Conservation (phyloP, 208 protist genomes). For the Trypanosoma conorhini region DNA sequence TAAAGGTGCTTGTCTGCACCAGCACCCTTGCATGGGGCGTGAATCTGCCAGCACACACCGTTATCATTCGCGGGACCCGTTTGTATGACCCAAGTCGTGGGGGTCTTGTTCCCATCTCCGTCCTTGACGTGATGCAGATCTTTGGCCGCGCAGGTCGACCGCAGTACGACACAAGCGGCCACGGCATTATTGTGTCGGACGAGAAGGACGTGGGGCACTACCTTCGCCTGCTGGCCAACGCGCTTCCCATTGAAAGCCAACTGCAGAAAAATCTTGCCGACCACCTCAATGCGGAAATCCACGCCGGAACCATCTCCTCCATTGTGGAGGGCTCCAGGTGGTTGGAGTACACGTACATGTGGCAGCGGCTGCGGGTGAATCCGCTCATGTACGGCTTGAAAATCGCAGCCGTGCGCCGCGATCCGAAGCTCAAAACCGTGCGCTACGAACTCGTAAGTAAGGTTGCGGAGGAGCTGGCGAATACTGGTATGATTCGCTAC, state of each 20-base stretch:
- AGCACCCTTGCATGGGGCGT: slow-evolving; percentile 99
- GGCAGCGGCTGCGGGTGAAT: slow-evolving; percentile 97
- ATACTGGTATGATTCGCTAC: slow-evolving; percentile 96
- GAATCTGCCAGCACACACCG: slow-evolving; percentile 99
- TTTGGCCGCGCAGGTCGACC: slow-evolving; percentile 99
- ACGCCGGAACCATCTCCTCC: slow-evolving; percentile 97
- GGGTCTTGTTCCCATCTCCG: slow-evolving; percentile 95
- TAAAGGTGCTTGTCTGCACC: slow-evolving; percentile 97
- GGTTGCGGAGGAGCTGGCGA: slow-evolving; percentile 94
- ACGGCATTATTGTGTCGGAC: slow-evolving; percentile 98
- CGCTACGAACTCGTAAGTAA: slow-evolving; percentile 96
- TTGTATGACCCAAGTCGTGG: slow-evolving; percentile 96
- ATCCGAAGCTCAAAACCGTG: slow-evolving; percentile 88
- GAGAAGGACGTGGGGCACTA: slow-evolving; percentile 97
- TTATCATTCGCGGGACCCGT: slow-evolving; percentile 98
- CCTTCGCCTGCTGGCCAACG: slow-evolving; percentile 92
- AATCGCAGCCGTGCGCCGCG: slow-evolving; percentile 87
- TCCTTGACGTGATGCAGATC: slow-evolving; percentile 99
- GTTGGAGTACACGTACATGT: slow-evolving; percentile 99
- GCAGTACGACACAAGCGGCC: slow-evolving; percentile 98
- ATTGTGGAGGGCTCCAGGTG: slow-evolving; percentile 95
- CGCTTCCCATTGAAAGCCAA: slow-evolving; percentile 97
- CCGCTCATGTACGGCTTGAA: slow-evolving; percentile 96
- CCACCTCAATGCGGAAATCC: slow-evolving; percentile 98
- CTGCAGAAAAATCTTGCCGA: slow-evolving; percentile 95